Base-by-base conservation (phyloP, 2,329 filamentous ascomycete genomes). In the Clonostachys solani region DNA sequence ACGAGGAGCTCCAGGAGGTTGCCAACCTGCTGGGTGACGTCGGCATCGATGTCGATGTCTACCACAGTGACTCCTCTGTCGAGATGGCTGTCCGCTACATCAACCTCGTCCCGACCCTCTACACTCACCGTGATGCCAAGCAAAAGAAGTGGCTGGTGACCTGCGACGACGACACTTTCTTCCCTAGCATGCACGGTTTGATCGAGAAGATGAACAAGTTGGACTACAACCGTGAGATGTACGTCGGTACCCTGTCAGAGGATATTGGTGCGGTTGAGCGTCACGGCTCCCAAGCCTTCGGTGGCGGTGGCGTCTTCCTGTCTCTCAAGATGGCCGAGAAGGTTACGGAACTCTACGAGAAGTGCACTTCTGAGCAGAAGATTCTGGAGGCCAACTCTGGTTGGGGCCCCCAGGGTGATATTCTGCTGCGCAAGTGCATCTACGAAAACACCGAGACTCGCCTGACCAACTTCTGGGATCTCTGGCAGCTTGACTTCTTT, bases 161-260 rank as follows among this genome's bases (percentile, higher is more conserved):
- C 13, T 83, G 81, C 57, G 81, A 85, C 53, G 81, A 85, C 53
- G 81, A 85, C 52, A 85, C 81, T 4, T 84, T 83, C 58, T 84
- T 84, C 67, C 73, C 77, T 6, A 81, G 74, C 48, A 80, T 83
- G 60, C 67, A 80, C 46, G 71, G 64, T 12, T 63, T 85, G 12
- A 66, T 75, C 4, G 66, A 77, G 36, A 74, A 69, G 43, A 68
- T 84, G 40, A 64, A 62, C n/a, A 61, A 68, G 5, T 80, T 75
- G 55, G 77, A 84, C 53, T 64, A 77, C 49, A 68, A 62, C 2
- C 63, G 71, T 42, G 69, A 75, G 49, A 73, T 80, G 56, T 85
- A 84, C 56, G 71, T 84, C 41, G 81, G 81, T 40, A 80, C 78
- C 6, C 60, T 85, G 13, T 83, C 81, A 0, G 81, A 85, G 60